A percentile compares a stretch with the other conserved stretches of the same genome.
phyloP scores from a whole-genome alignment of 2,329 filamentous ascomycete species.

The Penicillium sp. region DNA sequence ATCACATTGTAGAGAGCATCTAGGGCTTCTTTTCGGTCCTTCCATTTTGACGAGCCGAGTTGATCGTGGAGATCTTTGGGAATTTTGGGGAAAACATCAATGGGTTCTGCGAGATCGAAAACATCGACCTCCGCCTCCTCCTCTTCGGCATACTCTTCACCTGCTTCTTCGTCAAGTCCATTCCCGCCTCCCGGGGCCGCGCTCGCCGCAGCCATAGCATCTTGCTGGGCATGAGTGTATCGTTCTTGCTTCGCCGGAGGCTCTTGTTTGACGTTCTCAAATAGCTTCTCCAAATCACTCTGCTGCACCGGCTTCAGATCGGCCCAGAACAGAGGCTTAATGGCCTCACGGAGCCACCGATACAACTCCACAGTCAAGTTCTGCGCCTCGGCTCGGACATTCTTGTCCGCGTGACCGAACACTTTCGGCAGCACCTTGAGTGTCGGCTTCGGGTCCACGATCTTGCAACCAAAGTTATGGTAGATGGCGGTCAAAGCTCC shows the following conservation, averaged over 20 bases:
- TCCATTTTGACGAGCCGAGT: slow-evolving; percentile 92
- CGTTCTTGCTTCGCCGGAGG: slow-evolving; percentile 85
- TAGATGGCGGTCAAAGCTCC: slow-evolving; percentile 78
- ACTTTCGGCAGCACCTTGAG: slow-evolving; percentile 85
- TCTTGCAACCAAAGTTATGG: slow-evolving; percentile 92
- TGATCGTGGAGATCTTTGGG: slow-evolving; percentile 79
- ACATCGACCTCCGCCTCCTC: slow-evolving; percentile 69
- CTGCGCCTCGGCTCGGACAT: slow-evolving; percentile 90
- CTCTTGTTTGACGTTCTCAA: slow-evolving; percentile 89
- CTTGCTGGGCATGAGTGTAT: slow-evolving; percentile 84
- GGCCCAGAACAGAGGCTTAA: slow-evolving; percentile 97
- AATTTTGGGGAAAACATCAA: slow-evolving; percentile 80
- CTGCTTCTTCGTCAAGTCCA: slow-evolving; percentile 48
- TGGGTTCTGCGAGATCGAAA: slow-evolving; percentile 78
- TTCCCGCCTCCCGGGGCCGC: slow-evolving; percentile 58
- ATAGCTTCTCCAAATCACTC: slow-evolving; percentile 86
- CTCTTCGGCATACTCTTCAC: slow-evolving; percentile 58
- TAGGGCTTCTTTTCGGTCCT: slow-evolving; percentile 91
- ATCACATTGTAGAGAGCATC: slow-evolving; percentile 74
- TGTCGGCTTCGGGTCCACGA: slow-evolving; percentile 86
- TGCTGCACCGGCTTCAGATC: slow-evolving; percentile 96
- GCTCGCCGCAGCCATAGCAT: slow-evolving; percentile 69
- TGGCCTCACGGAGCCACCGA: slow-evolving; percentile 92
- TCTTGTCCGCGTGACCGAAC: slow-evolving; percentile 97
- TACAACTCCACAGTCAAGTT: slow-evolving; percentile 92